Percentiles rank a stretch among this genome's conserved stretches.
phyloP scores from a whole-genome alignment of 176 grass and related monocot species.

The Zoysia pacifica region DNA sequence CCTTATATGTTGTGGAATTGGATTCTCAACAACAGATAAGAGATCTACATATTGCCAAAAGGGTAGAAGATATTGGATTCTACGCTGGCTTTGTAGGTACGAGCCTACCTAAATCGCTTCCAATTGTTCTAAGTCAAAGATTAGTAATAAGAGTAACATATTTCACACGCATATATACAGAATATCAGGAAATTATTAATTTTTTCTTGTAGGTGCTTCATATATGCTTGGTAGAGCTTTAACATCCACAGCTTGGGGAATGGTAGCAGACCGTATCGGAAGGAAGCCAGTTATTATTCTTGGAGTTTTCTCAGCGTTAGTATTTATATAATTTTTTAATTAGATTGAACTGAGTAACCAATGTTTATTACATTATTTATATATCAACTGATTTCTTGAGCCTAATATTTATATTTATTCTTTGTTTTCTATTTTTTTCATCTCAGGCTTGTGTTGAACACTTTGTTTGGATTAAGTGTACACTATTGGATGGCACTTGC shows the following conservation, averaged over 20 bases:
- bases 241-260: conserved; percentile 58
- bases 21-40: conserved; percentile 45
- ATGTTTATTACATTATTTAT: no score
- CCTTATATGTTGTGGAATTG: not conserved
- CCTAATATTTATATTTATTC: not conserved
- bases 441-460: conserved; percentile 65
- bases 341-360: not conserved
- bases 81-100: conserved; percentile 84
- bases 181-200: not conserved
- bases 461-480: conserved; percentile 60
- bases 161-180: not conserved
- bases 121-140: no score
- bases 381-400: not conserved
- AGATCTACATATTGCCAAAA: conserved; percentile 56
- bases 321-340: not conserved
- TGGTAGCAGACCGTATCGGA: conserved; percentile 57
- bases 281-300: conserved; percentile 65
- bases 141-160: not conserved
- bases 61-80: conserved; percentile 83
- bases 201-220: conserved; percentile 61
- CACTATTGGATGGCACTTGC: conserved; percentile 71
- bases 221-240: conserved; percentile 72
- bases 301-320: conserved; percentile 52
- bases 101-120: not conserved
- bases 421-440: not conserved